Evolutionary conservation across 768 basidiomycete genomes (phyloP), one percentile per base, ranked within the genome.

Genomic region (Strobilomyces confusus): DNA sequence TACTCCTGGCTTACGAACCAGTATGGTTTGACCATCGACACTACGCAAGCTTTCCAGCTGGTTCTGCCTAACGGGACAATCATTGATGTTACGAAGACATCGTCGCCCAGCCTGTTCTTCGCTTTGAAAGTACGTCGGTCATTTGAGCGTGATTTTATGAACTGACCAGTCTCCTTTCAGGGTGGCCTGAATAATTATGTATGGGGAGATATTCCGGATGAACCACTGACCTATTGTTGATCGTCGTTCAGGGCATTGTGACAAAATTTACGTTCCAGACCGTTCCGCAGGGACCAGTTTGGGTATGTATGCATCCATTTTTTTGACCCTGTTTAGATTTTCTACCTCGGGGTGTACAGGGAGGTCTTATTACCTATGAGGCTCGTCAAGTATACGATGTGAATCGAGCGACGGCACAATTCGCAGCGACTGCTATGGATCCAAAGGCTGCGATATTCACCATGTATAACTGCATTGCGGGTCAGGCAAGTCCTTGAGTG

Each of bases 1-100:
- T 62, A 58, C 20, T 62, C 60, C 9, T 86, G 79, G 78, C 71
- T 76, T 55, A 80, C 81, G 0, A 85, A 85, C 56, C 81, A 84
- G 53, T 69, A 76, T 55, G 84, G 86, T 11, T 58, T 87, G 45
- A 79, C 80, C 0, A 44, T 77, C 14, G 84, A 87, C 23, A 83
- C 72, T 3, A 70, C 85, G 38, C 66, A 69, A 20, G 76, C 77
- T 3, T 84, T 2, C 20, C 20, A 41, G 40, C 20, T 41, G 20
- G 40, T 41, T 13, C 2, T 23, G 20, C 20, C 40, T 9, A 50
- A 76, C 57, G 82, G 84, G 14, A 70, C 68, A 0, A 63, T 80
- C 1, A 56, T 61, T 2, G 50, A 53, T 20, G 73, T 77, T 13
- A 73, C 72, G 0, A 63, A 65, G 14, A 51, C 53, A 2, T 65